Percentiles rank a stretch among this genome's conserved stretches.
These are phyloP conservation scores for Cutaneotrichosporon sp. DNA, from an alignment of 1,284 basidiomycete species.

Conservation along the genomic window DNA sequence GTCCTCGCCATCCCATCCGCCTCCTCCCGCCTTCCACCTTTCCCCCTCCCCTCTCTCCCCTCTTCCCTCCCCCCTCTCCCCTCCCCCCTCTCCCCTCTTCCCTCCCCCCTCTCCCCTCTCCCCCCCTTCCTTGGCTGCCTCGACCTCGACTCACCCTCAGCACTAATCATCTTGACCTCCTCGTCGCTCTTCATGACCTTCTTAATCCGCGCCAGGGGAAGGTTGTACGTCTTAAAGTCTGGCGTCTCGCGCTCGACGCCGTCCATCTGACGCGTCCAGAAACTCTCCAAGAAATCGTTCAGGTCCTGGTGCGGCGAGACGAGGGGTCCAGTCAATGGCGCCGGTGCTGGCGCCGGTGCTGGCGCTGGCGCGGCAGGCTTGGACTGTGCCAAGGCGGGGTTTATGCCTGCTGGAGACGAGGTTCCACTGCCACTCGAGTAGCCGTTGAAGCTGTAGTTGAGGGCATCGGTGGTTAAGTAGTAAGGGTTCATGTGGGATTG, in stretches of 20 bases:
- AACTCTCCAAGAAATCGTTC: slow-evolving; percentile 48
- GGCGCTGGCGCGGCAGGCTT: not conserved
- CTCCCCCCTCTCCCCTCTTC: too few species aligned
- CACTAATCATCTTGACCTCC: slow-evolving; percentile 96
- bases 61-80: too few species aligned
- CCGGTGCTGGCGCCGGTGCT: slow-evolving; percentile 1
- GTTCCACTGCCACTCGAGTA: slow-evolving; percentile 26
- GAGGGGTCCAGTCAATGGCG: slow-evolving; percentile 31
- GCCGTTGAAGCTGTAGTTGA: slow-evolving; percentile 21
- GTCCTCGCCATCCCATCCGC: too few species aligned
- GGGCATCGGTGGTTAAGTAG: slow-evolving; percentile 22
- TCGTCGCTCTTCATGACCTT: slow-evolving; percentile 98
- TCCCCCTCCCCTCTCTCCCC: too few species aligned
- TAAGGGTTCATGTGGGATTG: slow-evolving; percentile 24
- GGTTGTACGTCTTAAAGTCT: slow-evolving; percentile 47
- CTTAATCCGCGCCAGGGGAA: slow-evolving; percentile 78
- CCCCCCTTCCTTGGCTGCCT: not conserved
- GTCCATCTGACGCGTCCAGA: slow-evolving; percentile 53
- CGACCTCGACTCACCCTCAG: slow-evolving; percentile 65
- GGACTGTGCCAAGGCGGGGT: slow-evolving; percentile 9
- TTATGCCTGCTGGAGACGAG: slow-evolving; percentile 71
- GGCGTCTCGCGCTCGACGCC: slow-evolving; percentile 47
- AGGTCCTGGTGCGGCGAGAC: slow-evolving; percentile 49
- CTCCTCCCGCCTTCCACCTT: too few species aligned
- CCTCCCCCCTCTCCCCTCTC: too few species aligned